These are phyloP conservation scores for Quercus gilva DNA, from an alignment of 306 rosid species.

Conservation along the genomic window DNA sequence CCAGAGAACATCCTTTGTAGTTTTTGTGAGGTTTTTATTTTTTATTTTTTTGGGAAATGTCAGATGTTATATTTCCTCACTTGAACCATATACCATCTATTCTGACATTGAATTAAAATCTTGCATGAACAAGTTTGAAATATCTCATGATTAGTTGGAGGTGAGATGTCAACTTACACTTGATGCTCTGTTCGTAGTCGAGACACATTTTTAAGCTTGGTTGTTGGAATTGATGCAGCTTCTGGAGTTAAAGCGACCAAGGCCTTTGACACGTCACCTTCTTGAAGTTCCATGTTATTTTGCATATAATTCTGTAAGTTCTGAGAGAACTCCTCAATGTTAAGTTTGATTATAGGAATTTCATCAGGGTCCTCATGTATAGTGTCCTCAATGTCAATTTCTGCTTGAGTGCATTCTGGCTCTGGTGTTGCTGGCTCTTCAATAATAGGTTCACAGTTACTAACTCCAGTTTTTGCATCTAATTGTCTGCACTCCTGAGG, in stretches of 20 bases:
- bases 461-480: slow-evolving; percentile 39
- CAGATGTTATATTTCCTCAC: not conserved
- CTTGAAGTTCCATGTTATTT: slow-evolving; percentile 84
- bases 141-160: slow-evolving; percentile 21
- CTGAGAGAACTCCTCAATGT: slow-evolving; percentile 77
- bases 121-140: not conserved
- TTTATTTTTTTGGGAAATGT: not conserved
- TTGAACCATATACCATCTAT: not conserved
- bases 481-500: slow-evolving; percentile 51
- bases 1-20: not conserved
- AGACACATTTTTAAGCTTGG: slow-evolving; percentile 87
- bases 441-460: slow-evolving; percentile 73
- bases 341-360: slow-evolving; percentile 83
- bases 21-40: not conserved
- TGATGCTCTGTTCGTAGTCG: slow-evolving; percentile 91
- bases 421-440: slow-evolving; percentile 98
- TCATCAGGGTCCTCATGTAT: slow-evolving; percentile 59
- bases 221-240: slow-evolving; percentile 78
- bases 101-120: not conserved
- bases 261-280: slow-evolving; percentile 85
- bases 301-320: slow-evolving; percentile 85
- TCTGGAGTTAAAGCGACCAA: slow-evolving; percentile 72
- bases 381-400: slow-evolving; percentile 73
- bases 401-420: slow-evolving; percentile 54
- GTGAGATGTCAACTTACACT: slow-evolving; percentile 66